Base-by-base conservation (phyloP, 1,284 basidiomycete genomes). In the Trichosporon faecale region DNA sequence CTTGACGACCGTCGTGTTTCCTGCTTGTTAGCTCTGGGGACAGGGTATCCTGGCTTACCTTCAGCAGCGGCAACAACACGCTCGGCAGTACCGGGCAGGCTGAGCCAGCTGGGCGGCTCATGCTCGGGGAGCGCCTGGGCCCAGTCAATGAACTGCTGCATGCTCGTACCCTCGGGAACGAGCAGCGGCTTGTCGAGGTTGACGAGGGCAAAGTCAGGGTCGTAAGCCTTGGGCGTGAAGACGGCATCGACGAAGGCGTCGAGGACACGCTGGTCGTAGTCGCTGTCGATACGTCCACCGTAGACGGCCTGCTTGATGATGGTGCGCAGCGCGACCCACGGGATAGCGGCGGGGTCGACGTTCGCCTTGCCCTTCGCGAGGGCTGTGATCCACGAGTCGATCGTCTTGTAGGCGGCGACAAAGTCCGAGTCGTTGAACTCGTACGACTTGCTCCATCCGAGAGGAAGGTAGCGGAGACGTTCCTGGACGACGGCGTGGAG, bases 361-460 rank as follows among this genome's bases (percentile, higher is more conserved):
- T 98, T 97, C 0, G 94, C 88, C 72, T 90, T 88, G 25, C 94
- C 94, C 78, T 94, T 93, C 1, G 94, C 90, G 65, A 91, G 86
- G 0, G 88, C 83, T 68, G 86, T 88, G 67, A 97, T 86, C 94
- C 95, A 98, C 1, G 89, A 86, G 78, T 97, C 94, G 79, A 98
- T 96, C 12, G 93, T 95, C 64, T 88, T 88, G 81, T 94, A 91
- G 0, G 95, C 94, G 12, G 95, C 91, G n/a, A 91, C 89, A 88
- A 96, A 91, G 79, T 98, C 95, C 4, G 95, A 96, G 80, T 98
- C 94, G 83, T 98, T 98, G 88, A 98, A 98, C 82, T 98, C 95
- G 84, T 98, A 98, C 0, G 88, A 87, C 85, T 97, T 94, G 79
- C 91, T 94, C 94, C 95, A 98, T 0, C 95, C 95, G 27, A 98